A percentile compares a stretch with the other conserved stretches of the same genome.
Conservation (phyloP, 495 filamentous ascomycete species). For the Penicillium steckii region DNA sequence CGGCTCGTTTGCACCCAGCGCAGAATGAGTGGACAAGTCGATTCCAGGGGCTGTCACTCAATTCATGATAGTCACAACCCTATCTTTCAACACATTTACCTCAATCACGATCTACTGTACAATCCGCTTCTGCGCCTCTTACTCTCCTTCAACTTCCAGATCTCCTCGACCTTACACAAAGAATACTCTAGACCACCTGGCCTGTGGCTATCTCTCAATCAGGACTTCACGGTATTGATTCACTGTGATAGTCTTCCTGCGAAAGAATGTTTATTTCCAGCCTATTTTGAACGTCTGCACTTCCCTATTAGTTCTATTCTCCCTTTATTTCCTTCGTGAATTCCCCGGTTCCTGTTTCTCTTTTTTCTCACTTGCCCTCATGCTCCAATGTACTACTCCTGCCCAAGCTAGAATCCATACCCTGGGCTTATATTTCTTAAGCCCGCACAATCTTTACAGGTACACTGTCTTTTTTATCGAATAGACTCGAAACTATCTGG, state of each 20-base stretch:
- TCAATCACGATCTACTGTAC: slow-evolving; percentile 10
- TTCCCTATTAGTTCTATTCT: background rate
- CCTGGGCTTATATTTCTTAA: slow-evolving; percentile 4
- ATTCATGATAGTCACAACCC: slow-evolving; percentile 27
- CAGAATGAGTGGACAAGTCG: slow-evolving; percentile 44
- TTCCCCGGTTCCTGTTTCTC: background rate
- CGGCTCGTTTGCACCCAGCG: slow-evolving; percentile 35
- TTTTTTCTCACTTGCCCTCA: background rate
- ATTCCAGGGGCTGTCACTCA: slow-evolving; percentile 54
- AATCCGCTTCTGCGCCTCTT: slow-evolving; percentile 1
- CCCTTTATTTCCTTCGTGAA: background rate
- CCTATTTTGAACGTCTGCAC: background rate
- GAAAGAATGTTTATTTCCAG: slow-evolving; percentile 18
- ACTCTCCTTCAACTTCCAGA: background rate
- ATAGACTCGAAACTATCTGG: slow-evolving; percentile 7
- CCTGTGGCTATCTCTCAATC: background rate
- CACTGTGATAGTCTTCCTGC: background rate
- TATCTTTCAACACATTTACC: background rate
- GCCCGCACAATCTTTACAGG: slow-evolving; percentile 16
- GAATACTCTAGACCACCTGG: slow-evolving; percentile 10
- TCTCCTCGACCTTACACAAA: slow-evolving; percentile 4
- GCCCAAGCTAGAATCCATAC: slow-evolving; percentile 21
- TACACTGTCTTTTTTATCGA: background rate
- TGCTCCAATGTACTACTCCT: slow-evolving; percentile 3
- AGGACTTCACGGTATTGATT: background rate